Base-by-base conservation (phyloP, 306 rosid species). In the Biancaea sappan region DNA sequence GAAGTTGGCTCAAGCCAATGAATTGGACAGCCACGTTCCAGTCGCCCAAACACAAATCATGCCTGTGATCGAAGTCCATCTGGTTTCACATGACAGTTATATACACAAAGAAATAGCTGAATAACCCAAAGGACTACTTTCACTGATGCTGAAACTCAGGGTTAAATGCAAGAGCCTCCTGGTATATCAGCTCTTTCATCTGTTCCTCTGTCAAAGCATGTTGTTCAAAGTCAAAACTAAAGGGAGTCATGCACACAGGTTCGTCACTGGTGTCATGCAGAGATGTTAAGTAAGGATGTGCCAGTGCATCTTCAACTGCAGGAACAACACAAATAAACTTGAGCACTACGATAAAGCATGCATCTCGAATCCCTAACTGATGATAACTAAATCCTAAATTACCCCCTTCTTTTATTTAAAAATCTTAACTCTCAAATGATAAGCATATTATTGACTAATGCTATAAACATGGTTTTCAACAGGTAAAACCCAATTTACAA, bases 261-360 rank as follows among this genome's bases (percentile, higher is more conserved):
- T 95, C 99, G 41, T 95, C 99, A 28, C 98, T 95, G 58, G 90
- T 92, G 87, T 95, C 99, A 61, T 95, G 99, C 69, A 95, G 88
- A 69, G 99, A 92, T 50, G 96, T 92, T 40, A 95, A 69, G 75
- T 95, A 95, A 19, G 99, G 98, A 72, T 95, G 99, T 35, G 93
- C 98, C 64, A 95, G 83, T 15, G 99, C 98, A 71, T 79, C 90
- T 84, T 95, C 99, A 60, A 95, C 99, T 95, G 79, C 40, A 66
- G 21, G 51, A 43, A 14, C 62, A 47, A 51, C 35, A 26, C 58
- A 56, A 82, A 76, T 31, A 73, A 5, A 59, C 52, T 16, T 66
- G 8, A 77, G 48, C 38, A 34, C 25, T 19, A 51, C 1, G 5
- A 34, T n/a, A 38, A 52, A 2, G 31, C 50, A 26, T 47, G 66